Base-by-base conservation (phyloP, 768 basidiomycete species). In the Tylopilus cervinicoccineus region DNA sequence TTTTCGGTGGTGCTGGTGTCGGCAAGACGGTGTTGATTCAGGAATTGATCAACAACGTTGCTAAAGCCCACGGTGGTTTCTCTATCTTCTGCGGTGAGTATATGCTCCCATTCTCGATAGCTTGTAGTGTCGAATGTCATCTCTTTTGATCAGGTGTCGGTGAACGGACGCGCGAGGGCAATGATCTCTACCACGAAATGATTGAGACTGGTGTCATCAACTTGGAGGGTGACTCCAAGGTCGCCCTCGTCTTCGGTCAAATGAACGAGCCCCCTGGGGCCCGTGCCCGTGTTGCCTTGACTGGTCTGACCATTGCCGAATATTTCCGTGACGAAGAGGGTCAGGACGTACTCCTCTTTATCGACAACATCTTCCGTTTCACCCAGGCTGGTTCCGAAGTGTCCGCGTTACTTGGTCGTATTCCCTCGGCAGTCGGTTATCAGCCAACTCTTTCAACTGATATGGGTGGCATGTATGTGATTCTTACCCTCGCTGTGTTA, bases 311-410 rank as follows among this genome's bases (percentile, higher is more conserved):
- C 67, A 98, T 98, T 61, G 96, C 96, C 57, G 96, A 99, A 76
- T 99, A 98, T 78, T 99, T 99, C 96, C 94, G 96, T 85, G 96
- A 99, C 64, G 95, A 98, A 77, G 95, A 99, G 77, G 96, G 96
- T 56, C 96, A 99, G 74, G 96, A 99, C 72, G 96, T 99, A 79
- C 81, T 99, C 69, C 86, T 99, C 68, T 99, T 99, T 83, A 99
- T 99, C 70, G 96, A 99, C 88, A 99, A 99, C 84, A 99, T 99
- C 76, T 99, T 99, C 96, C 94, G 96, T 69, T 99, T 99, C 90
- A 99, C 96, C 61, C 96, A 98, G 73, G 96, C 96, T 66, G 96
- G 96, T 86, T 99, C 96, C 56, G 96, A 98, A 71, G 96, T 98
- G 79, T 99, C 96, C 76, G 96, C 96, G 56, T 74, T 99, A 63